Conservation (phyloP, 2,329 filamentous ascomycete species). For the Diaporthe sp. region DNA sequence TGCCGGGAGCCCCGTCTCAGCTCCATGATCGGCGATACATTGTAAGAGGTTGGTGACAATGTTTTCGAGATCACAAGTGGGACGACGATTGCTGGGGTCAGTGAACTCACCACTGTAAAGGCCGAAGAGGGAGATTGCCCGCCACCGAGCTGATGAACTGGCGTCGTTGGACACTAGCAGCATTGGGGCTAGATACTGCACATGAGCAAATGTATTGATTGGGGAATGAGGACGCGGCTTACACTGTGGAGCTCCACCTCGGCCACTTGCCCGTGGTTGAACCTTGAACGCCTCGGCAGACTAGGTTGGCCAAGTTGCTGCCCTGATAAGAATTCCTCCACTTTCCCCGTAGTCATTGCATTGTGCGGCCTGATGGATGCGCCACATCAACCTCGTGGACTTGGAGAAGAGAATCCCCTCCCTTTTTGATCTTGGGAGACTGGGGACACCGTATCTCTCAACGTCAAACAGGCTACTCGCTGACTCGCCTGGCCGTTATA, state of each 20-base stretch:
- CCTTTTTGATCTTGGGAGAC: neutral
- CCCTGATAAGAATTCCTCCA: constrained; percentile 4
- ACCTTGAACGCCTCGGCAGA: neutral
- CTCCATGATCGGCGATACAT: neutral
- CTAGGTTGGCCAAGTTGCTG: neutral
- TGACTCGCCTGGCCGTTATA: neutral
- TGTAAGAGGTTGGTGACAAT: neutral
- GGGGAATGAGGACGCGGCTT: neutral
- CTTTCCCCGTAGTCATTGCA: neutral
- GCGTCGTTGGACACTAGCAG: neutral
- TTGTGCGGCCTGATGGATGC: neutral
- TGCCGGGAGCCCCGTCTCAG: neutral
- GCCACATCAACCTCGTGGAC: neutral
- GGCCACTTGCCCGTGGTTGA: neutral
- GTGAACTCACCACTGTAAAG: too few species aligned
- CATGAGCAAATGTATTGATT: neutral
- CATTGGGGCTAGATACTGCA: neutral
- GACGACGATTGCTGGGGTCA: too few species aligned
- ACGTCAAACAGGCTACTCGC: neutral
- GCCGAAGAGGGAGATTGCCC: too few species aligned
- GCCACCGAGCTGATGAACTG: too few species aligned
- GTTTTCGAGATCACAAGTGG: too few species aligned
- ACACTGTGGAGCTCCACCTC: constrained; percentile 4
- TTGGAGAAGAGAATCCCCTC: neutral
- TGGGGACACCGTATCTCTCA: neutral